A percentile compares a stretch with the other conserved stretches of the same genome.
phyloP scores from a whole-genome alignment of 768 basidiomycete species.

The Tulasnella sp. region DNA sequence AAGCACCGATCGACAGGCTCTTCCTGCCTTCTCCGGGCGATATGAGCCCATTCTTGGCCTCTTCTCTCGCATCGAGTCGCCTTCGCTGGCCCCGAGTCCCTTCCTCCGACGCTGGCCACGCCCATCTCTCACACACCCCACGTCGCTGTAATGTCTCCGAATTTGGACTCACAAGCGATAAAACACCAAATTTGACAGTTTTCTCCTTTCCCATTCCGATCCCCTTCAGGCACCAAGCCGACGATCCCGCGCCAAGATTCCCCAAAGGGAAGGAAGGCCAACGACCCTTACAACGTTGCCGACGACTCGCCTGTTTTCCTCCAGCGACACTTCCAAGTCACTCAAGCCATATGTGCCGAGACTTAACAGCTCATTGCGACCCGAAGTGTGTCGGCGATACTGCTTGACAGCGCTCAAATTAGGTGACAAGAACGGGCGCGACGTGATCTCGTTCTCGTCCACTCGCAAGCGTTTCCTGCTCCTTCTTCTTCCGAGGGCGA shows the following conservation, averaged over 20 bases:
- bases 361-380: not conserved
- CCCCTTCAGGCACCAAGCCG: not conserved
- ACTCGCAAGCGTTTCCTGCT: not conserved
- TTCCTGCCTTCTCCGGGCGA: not conserved
- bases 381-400: not conserved
- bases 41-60: not conserved
- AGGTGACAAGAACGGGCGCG: not conserved
- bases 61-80: not conserved
- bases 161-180: not conserved
- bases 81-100: not conserved
- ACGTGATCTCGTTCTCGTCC: not conserved
- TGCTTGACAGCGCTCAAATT: conserved; percentile 10
- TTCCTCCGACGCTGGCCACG: not conserved
- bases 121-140: not conserved
- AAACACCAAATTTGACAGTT: conserved; percentile 21
- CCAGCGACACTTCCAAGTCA: not conserved
- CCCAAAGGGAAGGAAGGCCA: not conserved
- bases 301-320: conserved; percentile 5
- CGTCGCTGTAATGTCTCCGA: not conserved
- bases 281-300: not conserved
- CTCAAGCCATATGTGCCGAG: not conserved
- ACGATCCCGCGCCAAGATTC: conserved; percentile 12
- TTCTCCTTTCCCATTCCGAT: not conserved
- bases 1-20: not conserved
- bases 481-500: not conserved